Conservation (phyloP, 2,329 filamentous ascomycete species). For the Ophiostoma ulmi region DNA sequence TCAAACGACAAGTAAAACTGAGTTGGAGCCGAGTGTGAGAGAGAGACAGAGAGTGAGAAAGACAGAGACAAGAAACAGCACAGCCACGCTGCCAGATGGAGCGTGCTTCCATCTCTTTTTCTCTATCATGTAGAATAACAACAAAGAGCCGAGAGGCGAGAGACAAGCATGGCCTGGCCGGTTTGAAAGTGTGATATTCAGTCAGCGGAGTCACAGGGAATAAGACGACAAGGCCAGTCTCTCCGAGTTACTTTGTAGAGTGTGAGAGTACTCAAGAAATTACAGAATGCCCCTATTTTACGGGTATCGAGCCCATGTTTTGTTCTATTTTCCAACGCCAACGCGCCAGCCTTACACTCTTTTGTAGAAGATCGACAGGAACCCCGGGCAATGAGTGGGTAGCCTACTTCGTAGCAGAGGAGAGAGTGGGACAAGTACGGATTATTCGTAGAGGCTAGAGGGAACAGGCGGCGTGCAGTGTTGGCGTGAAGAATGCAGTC, state of each 20-base stretch:
- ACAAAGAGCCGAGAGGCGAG: not conserved
- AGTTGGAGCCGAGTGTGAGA: not conserved
- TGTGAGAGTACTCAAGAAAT: not conserved
- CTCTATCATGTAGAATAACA: not conserved
- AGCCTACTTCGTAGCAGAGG: not conserved
- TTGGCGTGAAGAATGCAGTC: constrained; percentile 2
- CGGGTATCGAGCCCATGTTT: not conserved
- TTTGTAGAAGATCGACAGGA: constrained; percentile 20
- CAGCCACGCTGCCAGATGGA: not conserved
- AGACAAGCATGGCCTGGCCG: not conserved
- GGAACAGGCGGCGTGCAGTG: not conserved
- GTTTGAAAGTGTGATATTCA: constrained; percentile 1
- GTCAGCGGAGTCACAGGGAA: not conserved
- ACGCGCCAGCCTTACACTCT: constrained; percentile 17
- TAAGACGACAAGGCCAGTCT: not conserved
- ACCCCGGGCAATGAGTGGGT: constrained; percentile 13
- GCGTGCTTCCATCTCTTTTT: not conserved
- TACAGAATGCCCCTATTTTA: constrained; percentile 1
- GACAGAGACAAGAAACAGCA: not conserved
- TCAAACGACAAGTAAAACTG: not conserved
- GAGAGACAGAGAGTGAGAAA: not conserved
- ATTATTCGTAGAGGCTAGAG: not conserved
- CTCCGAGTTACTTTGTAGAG: no score
- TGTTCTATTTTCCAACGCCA: constrained; percentile 16
- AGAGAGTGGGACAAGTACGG: not conserved